Percentiles rank a stretch among this genome's conserved stretches.
Conservation (phyloP, 1,284 basidiomycete genomes). For the Leccinum variabile region DNA sequence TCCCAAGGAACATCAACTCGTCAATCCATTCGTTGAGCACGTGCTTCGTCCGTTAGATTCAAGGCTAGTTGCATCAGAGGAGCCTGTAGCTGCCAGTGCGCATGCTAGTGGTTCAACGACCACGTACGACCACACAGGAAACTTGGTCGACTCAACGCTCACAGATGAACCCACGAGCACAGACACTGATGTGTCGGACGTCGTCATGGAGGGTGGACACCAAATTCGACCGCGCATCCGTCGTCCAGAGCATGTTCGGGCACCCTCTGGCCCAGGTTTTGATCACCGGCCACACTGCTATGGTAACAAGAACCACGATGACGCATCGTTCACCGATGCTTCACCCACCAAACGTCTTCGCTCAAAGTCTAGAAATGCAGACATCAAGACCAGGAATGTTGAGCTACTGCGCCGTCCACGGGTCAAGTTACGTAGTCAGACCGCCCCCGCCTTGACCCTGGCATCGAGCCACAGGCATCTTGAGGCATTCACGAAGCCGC, state of each 20-base stretch:
- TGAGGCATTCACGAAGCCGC: too few species aligned
- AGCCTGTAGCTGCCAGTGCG: not conserved
- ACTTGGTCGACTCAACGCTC: not conserved
- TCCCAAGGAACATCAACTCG: not conserved
- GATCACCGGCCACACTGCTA: not conserved
- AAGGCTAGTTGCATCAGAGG: not conserved
- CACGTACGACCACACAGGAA: not conserved
- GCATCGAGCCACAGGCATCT: too few species aligned
- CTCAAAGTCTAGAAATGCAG: not conserved
- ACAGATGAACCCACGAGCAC: not conserved
- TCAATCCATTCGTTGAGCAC: not conserved
- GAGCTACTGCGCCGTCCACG: not conserved
- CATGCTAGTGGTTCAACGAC: not conserved
- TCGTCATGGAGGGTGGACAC: not conserved
- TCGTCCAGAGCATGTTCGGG: not conserved
- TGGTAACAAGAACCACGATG: not conserved
- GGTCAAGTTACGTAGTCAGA: not conserved
- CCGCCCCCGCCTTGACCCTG: not conserved
- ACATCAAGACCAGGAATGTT: not conserved
- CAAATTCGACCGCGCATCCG: not conserved
- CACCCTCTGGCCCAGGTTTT: not conserved
- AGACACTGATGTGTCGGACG: not conserved
- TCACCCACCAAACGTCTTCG: not conserved
- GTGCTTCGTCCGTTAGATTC: not conserved
- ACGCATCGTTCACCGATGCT: not conserved